These are phyloP conservation scores for Penicillium herquei DNA, from an alignment of 495 filamentous ascomycete species.

Conservation along the genomic window DNA sequence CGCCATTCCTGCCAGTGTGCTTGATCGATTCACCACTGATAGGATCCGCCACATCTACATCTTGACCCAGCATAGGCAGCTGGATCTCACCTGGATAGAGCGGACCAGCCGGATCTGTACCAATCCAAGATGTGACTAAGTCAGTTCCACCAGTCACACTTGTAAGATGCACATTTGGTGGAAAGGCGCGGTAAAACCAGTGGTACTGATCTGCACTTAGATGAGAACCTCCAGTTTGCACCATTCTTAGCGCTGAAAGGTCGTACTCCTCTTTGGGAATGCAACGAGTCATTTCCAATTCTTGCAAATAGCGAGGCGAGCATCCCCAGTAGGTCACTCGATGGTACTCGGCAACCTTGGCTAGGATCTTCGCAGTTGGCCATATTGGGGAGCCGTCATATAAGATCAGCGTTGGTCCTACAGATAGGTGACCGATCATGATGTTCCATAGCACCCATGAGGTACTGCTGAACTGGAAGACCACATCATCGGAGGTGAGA, in stretches of 20 bases:
- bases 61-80: conserved; percentile 58
- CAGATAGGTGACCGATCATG: conserved; percentile 58
- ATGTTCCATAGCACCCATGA: conserved; percentile 82
- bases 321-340: conserved; percentile 59
- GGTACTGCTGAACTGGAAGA: conserved; percentile 59
- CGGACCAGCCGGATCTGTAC: conserved; percentile 59
- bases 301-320: conserved; percentile 68
- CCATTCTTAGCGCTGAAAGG: conserved; percentile 52
- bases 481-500: conserved; percentile 41
- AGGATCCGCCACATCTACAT: conserved; percentile 61
- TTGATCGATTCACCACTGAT: conserved; percentile 50
- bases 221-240: conserved; percentile 67
- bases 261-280: conserved; percentile 57
- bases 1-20: conserved; percentile 44
- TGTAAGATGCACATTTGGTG: conserved; percentile 55
- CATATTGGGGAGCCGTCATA: conserved; percentile 74
- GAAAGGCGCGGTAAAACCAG: conserved; percentile 78
- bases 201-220: conserved; percentile 63
- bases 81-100: conserved; percentile 68
- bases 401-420: conserved; percentile 59
- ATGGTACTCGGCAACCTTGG: conserved; percentile 36
- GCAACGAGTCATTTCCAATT: conserved; percentile 58
- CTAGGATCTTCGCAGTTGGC: conserved; percentile 44
- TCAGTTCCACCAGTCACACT: conserved; percentile 77
- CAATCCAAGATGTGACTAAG: conserved; percentile 67